Percentiles rank a stretch among this genome's conserved stretches.
Evolutionary conservation across 108 stramenopile species (phyloP).

Genomic region (Chaetoceros tenuissimus): DNA sequence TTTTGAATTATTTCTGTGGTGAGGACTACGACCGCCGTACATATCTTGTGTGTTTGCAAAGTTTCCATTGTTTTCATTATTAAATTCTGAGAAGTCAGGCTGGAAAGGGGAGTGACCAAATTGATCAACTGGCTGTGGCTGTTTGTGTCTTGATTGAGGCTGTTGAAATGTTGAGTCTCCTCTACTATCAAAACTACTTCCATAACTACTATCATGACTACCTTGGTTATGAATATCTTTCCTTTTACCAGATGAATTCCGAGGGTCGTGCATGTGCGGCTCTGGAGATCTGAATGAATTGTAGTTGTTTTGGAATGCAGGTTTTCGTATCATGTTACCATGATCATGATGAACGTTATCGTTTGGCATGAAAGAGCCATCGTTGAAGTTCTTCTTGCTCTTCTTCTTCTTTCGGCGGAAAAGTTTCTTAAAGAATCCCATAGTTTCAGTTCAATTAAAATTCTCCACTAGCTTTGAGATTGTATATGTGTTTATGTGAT

Average conservation of each 20-base stretch:
- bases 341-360: background rate
- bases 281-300: slow-evolving; percentile 3
- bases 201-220: background rate
- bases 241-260: background rate
- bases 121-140: background rate
- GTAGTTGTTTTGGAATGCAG: slow-evolving; percentile 4
- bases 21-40: background rate
- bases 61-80: background rate
- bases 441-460: no score
- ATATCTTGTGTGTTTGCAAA: background rate
- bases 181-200: background rate
- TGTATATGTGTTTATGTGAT: no score
- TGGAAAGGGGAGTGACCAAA: background rate
- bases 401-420: slow-evolving; percentile 13
- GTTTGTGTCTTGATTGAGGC: background rate
- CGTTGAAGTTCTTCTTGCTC: background rate
- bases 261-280: background rate
- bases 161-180: background rate
- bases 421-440: slow-evolving; percentile 21
- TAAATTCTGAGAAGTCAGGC: background rate
- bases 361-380: background rate
- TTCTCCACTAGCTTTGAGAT: no score
- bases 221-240: background rate
- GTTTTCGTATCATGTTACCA: slow-evolving; percentile 3
- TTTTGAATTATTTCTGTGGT: background rate